A percentile compares a stretch with the other conserved stretches of the same genome.
These are phyloP conservation scores for Phytophthora quininea DNA, from an alignment of 352 stramenopile genomes.

Conservation along the genomic window DNA sequence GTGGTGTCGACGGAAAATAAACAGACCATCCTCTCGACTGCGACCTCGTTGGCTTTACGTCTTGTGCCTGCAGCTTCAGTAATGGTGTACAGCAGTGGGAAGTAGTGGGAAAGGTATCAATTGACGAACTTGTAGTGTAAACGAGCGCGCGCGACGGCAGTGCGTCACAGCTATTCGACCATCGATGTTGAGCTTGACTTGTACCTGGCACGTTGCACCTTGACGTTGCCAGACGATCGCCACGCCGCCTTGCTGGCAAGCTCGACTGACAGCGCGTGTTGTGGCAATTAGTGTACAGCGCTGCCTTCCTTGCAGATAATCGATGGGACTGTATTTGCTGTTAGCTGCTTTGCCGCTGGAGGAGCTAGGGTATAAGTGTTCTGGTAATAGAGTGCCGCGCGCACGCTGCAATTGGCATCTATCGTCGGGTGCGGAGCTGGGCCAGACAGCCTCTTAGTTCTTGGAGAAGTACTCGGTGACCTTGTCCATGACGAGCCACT, in stretches of 20 bases:
- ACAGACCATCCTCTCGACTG: constrained; percentile 34
- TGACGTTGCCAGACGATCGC: background rate
- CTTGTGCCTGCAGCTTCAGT: background rate
- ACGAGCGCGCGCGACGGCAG: background rate
- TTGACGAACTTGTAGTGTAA: constrained; percentile 2
- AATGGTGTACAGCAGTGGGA: background rate
- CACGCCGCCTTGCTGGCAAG: background rate
- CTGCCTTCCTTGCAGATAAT: constrained; percentile 8
- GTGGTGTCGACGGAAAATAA: constrained; percentile 45
- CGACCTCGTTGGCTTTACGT: background rate
- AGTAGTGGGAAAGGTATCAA: too few relatives aligned
- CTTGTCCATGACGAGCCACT: constrained; percentile 89
- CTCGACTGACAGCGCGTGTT: background rate
- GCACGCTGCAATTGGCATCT: constrained; percentile 27
- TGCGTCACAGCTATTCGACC: background rate
- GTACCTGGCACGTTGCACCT: background rate
- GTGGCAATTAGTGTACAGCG: background rate
- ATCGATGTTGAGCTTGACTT: background rate
- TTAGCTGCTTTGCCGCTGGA: constrained; percentile 12
- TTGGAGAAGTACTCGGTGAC: constrained; percentile 77
- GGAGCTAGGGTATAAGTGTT: constrained; percentile 25
- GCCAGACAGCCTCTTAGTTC: constrained; percentile 30
- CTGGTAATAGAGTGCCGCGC: constrained; percentile 2
- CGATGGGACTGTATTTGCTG: constrained; percentile 10
- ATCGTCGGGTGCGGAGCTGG: constrained; percentile 10